Conservation (phyloP, 2,329 filamentous ascomycete genomes). For the Aspergillus ochraceoroseus region DNA sequence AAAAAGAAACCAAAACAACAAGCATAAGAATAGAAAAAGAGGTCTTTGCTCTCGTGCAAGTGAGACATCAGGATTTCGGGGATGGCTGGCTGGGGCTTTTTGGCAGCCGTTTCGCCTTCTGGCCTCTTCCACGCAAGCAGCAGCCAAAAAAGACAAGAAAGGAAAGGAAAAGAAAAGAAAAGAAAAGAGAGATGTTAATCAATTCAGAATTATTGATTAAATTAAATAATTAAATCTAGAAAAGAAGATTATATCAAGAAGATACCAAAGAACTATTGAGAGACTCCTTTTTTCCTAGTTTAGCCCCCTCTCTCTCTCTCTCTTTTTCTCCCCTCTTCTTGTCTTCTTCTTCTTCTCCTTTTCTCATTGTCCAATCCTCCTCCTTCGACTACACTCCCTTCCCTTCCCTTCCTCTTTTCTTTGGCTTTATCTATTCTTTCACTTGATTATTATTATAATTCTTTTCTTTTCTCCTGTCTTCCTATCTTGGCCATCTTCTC, state of each 20-base stretch:
- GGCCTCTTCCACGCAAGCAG: slow-evolving; percentile 24
- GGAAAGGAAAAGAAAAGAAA: slow-evolving; percentile 12
- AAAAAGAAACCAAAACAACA: no score
- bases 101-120: slow-evolving; percentile 14
- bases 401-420: slow-evolving; percentile 15
- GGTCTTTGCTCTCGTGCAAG: slow-evolving; percentile 9
- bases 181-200: slow-evolving; percentile 3
- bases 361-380: background rate
- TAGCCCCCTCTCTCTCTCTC: slow-evolving; percentile 22
- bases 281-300: slow-evolving; percentile 5
- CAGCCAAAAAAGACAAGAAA: slow-evolving; percentile 18
- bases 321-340: slow-evolving; percentile 20
- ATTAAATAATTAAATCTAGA: background rate
- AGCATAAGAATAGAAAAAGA: no score
- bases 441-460: slow-evolving; percentile 1
- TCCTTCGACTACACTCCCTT: slow-evolving; percentile 15
- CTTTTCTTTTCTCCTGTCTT: slow-evolving; percentile 12
- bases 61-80: slow-evolving; percentile 8
- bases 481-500: no score
- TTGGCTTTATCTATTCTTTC: background rate
- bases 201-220: background rate
- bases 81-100: slow-evolving; percentile 2
- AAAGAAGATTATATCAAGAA: background rate
- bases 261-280: no score
- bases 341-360: slow-evolving; percentile 17